Percentiles rank a stretch among this genome's conserved stretches.
Conservation (phyloP, 192 early-diverging fungal species). For the Podochytrium sp. region DNA sequence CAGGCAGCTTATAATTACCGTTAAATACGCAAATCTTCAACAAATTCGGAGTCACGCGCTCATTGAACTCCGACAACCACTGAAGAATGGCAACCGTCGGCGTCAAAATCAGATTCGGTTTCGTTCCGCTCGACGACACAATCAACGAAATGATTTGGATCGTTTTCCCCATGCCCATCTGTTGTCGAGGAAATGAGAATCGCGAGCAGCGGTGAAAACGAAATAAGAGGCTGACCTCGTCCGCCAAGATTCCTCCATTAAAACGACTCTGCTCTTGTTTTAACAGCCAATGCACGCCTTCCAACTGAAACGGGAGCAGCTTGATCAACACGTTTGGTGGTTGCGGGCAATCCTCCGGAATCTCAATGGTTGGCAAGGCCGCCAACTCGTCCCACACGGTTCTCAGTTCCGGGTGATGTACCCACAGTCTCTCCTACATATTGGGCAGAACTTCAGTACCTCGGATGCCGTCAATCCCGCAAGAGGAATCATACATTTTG, state of each 20-base stretch:
- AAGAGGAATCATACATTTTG: background rate
- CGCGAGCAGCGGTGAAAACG: constrained; percentile 54
- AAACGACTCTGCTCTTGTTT: constrained; percentile 66
- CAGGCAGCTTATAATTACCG: constrained; percentile 71
- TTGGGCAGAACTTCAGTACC: background rate
- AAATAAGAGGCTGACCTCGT: background rate
- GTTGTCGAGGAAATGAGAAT: too few species aligned
- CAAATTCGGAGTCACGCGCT: constrained; percentile 57
- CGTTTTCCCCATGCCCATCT: constrained; percentile 91
- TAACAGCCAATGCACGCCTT: constrained; percentile 73
- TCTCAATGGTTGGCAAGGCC: constrained; percentile 34
- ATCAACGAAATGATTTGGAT: constrained; percentile 88
- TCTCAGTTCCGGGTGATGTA: constrained; percentile 65
- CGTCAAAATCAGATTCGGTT: constrained; percentile 81
- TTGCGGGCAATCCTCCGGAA: constrained; percentile 47
- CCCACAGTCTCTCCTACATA: constrained; percentile 9
- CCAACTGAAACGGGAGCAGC: constrained; percentile 87
- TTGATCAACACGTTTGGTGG: constrained; percentile 69
- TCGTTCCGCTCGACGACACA: constrained; percentile 57
- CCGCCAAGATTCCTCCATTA: constrained; percentile 30
- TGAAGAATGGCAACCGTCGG: constrained; percentile 90
- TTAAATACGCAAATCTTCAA: constrained; percentile 76
- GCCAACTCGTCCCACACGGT: constrained; percentile 63
- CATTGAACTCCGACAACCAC: constrained; percentile 80
- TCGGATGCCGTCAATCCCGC: background rate